Percentiles rank a stretch among this genome's conserved stretches.
These are phyloP conservation scores for Lentithecium fluviatile DNA, from an alignment of 495 filamentous ascomycete genomes.

Conservation along the genomic window DNA sequence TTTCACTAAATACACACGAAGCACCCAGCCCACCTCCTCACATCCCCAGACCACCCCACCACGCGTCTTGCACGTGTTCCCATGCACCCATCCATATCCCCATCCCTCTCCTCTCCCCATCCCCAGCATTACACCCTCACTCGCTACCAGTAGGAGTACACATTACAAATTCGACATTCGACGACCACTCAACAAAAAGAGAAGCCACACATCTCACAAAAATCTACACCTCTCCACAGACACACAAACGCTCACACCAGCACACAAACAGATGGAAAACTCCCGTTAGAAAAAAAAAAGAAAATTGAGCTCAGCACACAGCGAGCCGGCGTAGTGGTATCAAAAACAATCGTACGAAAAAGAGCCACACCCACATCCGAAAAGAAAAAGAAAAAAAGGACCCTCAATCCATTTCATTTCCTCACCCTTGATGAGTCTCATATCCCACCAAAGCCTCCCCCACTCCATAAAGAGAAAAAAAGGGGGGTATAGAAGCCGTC, in stretches of 20 bases:
- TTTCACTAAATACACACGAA: no score
- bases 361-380: neutral
- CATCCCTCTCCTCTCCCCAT: no score
- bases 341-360: constrained; percentile 21
- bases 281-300: neutral
- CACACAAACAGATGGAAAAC: neutral
- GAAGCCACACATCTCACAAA: no score
- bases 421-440: neutral
- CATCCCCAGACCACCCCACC: no score
- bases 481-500: no score
- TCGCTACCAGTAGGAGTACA: constrained; percentile 24
- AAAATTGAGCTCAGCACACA: neutral
- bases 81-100: no score
- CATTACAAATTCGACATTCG: constrained; percentile 1
- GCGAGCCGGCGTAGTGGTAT: constrained; percentile 15
- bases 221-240: no score
- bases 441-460: no score
- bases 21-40: no score
- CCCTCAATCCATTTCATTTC: neutral
- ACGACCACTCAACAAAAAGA: neutral
- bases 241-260: neutral
- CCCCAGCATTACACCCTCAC: neutral
- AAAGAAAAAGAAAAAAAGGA: constrained; percentile 1
- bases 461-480: no score
- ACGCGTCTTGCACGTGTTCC: no score